Evolutionary conservation across 2,329 filamentous ascomycete genomes (phyloP), one percentile per base, ranked within the genome.

Genomic region (Xylariaceae sp.): DNA sequence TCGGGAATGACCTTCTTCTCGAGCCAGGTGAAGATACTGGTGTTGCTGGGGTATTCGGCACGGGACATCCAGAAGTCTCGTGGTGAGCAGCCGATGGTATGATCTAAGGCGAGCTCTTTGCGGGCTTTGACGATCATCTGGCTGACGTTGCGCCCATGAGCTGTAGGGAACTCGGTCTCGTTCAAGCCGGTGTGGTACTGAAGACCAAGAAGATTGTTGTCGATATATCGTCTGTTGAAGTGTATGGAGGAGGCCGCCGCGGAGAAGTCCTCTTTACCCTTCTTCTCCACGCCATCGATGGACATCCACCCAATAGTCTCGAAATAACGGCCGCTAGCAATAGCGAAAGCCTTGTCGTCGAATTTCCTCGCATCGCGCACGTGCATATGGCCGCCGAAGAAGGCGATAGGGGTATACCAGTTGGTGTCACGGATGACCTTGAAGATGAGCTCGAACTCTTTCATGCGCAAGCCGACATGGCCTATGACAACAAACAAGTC

Each of bases 291-390:
- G 23, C 88, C 88, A 45, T 85, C 77, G 37, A 96, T 82, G 0
- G 90, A 95, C 79, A 93, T 82, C 77, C 93, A 97, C 2, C 92
- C 92, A 40, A 97, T 84, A 0, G 92, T 96, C 70, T 97, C 92
- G 73, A 96, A 86, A 65, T 96, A 97, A 1, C 92, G 80, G 4
- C 92, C 92, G 56, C 88, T 93, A 33, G 90, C 90, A 5, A 97
- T 72, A 1, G 85, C 91, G 51, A 86, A 83, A 0, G 91, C 82
- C 43, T 82, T 83, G 32, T 78, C 77, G 64, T 96, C 92, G 58
- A 88, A 96, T 48, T 77, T 80, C 33, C 80, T 80, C 55, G 88
- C 88, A 62, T 96, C 90, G 7, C 92, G 83, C 37, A 96, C 88
- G 62, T 97, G 92, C 1, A 82, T 82, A 61, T 97, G 92, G 0